phyloP scores from a whole-genome alignment of 176 grass and related monocot genomes.

The Panicum miliaceum region DNA sequence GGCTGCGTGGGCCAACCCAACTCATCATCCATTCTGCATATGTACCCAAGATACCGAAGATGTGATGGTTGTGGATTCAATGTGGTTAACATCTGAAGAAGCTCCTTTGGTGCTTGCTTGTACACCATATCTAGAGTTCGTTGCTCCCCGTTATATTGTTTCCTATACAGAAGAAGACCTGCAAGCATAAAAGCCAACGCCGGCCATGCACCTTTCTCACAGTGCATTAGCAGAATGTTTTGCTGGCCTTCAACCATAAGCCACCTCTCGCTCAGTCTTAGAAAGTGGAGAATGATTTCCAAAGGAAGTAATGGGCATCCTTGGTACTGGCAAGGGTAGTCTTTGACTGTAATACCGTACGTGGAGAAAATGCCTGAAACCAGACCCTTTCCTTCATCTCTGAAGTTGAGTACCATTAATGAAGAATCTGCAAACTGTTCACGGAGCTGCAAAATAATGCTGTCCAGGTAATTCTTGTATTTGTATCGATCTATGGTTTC shows the following conservation, averaged over 20 bases:
- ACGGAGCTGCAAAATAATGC: slow-evolving; percentile 68
- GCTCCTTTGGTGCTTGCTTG: slow-evolving; percentile 88
- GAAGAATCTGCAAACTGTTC: slow-evolving; percentile 76
- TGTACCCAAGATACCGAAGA: slow-evolving; percentile 87
- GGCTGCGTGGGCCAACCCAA: slow-evolving; percentile 55
- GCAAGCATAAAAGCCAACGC: slow-evolving; percentile 97
- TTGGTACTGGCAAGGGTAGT: slow-evolving; percentile 72
- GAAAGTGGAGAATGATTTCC: slow-evolving; percentile 81
- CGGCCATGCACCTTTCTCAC: slow-evolving; percentile 89
- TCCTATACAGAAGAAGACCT: slow-evolving; percentile 80
- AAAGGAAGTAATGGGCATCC: slow-evolving; percentile 84
- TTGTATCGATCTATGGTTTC: slow-evolving; percentile 71
- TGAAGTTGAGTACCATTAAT: slow-evolving; percentile 87
- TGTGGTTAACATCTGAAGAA: slow-evolving; percentile 69
- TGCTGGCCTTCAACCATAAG: slow-evolving; percentile 72
- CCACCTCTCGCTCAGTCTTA: slow-evolving; percentile 81
- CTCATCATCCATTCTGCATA: slow-evolving; percentile 63
- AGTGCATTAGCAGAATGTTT: slow-evolving; percentile 92
- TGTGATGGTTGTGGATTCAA: slow-evolving; percentile 87
- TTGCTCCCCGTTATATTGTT: slow-evolving; percentile 87
- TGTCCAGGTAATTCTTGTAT: slow-evolving; percentile 77
- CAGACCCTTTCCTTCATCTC: slow-evolving; percentile 60
- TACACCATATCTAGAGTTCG: slow-evolving; percentile 96
- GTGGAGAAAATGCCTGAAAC: slow-evolving; percentile 64
- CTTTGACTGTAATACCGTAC: slow-evolving; percentile 69